A percentile compares a stretch with the other conserved stretches of the same genome.
These are phyloP conservation scores for Fusarium redolens DNA, from an alignment of 2,329 filamentous ascomycete genomes.

Conservation along the genomic window DNA sequence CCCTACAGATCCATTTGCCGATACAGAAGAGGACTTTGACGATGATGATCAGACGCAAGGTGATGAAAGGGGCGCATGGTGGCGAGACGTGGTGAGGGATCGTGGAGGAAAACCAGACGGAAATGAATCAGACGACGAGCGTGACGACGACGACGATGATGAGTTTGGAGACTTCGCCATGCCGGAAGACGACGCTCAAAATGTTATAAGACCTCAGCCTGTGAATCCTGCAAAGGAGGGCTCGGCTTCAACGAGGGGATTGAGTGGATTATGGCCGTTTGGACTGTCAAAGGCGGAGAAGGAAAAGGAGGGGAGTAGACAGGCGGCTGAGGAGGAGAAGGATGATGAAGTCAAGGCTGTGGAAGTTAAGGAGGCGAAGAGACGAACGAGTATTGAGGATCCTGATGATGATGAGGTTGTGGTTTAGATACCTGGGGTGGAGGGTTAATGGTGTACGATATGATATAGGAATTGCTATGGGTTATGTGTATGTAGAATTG, in stretches of 20 bases:
- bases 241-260: conserved; percentile 46
- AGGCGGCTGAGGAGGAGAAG: conserved; percentile 39
- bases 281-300: conserved; percentile 55
- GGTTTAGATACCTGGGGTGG: conserved; percentile 44
- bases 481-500: conserved; percentile 27
- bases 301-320: conserved; percentile 42
- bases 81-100: conserved; percentile 55
- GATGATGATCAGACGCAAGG: conserved; percentile 55
- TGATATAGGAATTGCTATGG: conserved; percentile 6
- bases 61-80: conserved; percentile 59
- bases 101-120: conserved; percentile 58
- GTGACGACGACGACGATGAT: conserved; percentile 68
- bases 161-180: conserved; percentile 78
- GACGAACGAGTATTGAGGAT: conserved; percentile 69
- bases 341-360: conserved; percentile 55
- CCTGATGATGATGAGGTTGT: conserved; percentile 66
- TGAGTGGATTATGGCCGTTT: conserved; percentile 70
- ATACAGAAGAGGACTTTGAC: conserved; percentile 65
- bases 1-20: conserved; percentile 59
- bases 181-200: conserved; percentile 63
- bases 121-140: conserved; percentile 62
- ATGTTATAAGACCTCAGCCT: conserved; percentile 65
- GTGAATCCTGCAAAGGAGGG: conserved; percentile 61
- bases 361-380: conserved; percentile 64
- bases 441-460: conserved; percentile 38